Evolutionary conservation across 768 basidiomycete species (phyloP), one percentile per base, ranked within the genome.

Genomic region (Clitopilus passeckerianus): DNA sequence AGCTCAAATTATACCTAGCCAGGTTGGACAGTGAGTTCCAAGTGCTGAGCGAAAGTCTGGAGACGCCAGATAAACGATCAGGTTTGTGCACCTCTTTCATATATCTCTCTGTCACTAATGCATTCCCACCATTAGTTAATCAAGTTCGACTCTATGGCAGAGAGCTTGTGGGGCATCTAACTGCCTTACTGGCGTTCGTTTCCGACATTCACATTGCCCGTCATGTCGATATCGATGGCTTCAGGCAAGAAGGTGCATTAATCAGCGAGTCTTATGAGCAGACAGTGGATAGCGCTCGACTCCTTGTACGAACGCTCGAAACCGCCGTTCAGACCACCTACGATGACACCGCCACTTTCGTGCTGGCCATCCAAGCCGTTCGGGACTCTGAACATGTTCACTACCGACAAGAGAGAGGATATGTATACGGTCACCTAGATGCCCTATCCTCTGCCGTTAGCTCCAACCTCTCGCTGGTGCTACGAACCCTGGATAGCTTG

Each of bases 211-310:
- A 94, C 69, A 72, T 95, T 56, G 91, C 91, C 20, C 83, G 85
- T 30, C 85, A 87, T 68, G 85, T 95, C 61, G 94, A 95, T 68
- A 84, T 95, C 59, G 90, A 93, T 64, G 89, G 88, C 15, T 80
- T 89, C 61, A 77, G 77, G 24, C 77, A 80, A 61, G 80, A 83
- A 27, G 73, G 77, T 0, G 75, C 74, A 9, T 67, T 76, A 14
- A 69, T 78, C 7, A 67, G 76, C 22, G 74, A 81, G 18, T 67
- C 76, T 33, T 93, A 91, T 67, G 67, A 77, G 14, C 80, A 84
- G 62, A 84, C 85, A 18, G 87, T 94, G 1, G 84, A 86, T 50
- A 85, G 78, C 58, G 93, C 90, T 18, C 80, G 89, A 30, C 64
- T 76, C 6, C 79, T 91, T 20, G 80, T 91, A 18, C 84, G 91